These are phyloP conservation scores for Zymoseptoria passerinii DNA, from an alignment of 2,329 filamentous ascomycete species.

Conservation along the genomic window DNA sequence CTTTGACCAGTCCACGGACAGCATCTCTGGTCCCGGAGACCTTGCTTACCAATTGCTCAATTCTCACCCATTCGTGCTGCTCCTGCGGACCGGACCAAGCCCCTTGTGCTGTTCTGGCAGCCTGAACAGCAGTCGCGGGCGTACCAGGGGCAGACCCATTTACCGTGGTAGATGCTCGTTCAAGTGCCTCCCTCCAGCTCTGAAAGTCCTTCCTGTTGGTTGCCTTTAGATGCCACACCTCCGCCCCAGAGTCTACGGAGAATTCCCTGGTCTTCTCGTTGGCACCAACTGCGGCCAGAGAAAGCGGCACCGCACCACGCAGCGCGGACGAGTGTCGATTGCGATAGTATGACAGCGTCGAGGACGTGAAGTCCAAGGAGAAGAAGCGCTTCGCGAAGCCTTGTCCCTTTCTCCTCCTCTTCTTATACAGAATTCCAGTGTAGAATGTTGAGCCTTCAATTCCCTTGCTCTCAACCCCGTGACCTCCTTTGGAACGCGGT, in stretches of 20 bases:
- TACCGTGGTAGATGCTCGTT: constrained; percentile 61
- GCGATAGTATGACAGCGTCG: constrained; percentile 92
- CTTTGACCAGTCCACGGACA: constrained; percentile 74
- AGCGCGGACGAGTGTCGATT: constrained; percentile 88
- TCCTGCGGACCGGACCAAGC: constrained; percentile 44
- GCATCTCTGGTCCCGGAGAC: constrained; percentile 84
- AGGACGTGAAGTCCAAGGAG: constrained; percentile 88
- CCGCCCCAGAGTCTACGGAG: constrained; percentile 90
- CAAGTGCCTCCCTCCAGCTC: constrained; percentile 78
- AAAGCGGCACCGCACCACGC: constrained; percentile 84
- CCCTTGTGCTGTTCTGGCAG: constrained; percentile 9
- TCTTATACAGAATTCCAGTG: constrained; percentile 78
- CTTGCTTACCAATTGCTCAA: constrained; percentile 76
- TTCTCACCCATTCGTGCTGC: constrained; percentile 76
- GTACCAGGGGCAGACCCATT: constrained; percentile 12
- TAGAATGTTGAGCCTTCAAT: constrained; percentile 52
- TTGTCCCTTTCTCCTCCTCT: constrained; percentile 85
- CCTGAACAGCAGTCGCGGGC: constrained; percentile 25
- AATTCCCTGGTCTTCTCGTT: constrained; percentile 86
- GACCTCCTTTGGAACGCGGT: constrained; percentile 32
- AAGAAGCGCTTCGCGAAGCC: constrained; percentile 92
- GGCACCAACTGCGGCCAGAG: constrained; percentile 80
- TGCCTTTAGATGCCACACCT: constrained; percentile 90
- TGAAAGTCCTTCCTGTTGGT: constrained; percentile 75
- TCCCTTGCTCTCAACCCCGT: constrained; percentile 24